Conservation (phyloP, 2,329 filamentous ascomycete species). For the Paracorniculantispora psalliotae region DNA sequence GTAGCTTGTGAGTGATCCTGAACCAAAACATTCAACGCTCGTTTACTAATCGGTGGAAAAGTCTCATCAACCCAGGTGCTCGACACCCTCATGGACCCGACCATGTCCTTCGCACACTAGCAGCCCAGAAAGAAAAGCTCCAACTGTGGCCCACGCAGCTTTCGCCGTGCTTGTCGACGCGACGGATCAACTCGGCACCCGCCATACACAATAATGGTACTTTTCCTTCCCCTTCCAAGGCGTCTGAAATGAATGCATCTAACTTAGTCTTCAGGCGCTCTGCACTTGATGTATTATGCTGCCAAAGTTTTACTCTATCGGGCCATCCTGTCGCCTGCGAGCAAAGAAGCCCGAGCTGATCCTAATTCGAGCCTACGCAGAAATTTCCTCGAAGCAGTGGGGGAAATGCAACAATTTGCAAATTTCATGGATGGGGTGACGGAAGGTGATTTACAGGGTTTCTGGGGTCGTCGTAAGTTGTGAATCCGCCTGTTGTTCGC, state of each 20-base stretch:
- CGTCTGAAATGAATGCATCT: background rate
- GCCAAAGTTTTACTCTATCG: conserved; percentile 37
- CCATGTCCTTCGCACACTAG: conserved; percentile 20
- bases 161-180: conserved; percentile 30
- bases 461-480: conserved; percentile 41
- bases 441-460: conserved; percentile 33
- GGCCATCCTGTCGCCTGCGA: conserved; percentile 42
- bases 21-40: background rate
- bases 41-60: conserved; percentile 17
- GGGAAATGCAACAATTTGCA: conserved; percentile 33
- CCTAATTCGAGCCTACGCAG: conserved; percentile 31
- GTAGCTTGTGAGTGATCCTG: conserved; percentile 26
- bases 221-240: background rate
- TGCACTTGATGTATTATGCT: conserved; percentile 39
- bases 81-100: conserved; percentile 17
- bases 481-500: background rate
- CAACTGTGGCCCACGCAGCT: conserved; percentile 33
- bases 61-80: conserved; percentile 22
- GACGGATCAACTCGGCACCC: conserved; percentile 13
- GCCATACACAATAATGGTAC: conserved; percentile 22
- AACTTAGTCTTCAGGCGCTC: conserved; percentile 24
- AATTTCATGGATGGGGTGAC: conserved; percentile 33
- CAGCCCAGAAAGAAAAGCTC: conserved; percentile 25
- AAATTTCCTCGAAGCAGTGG: conserved; percentile 30
- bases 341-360: conserved; percentile 33